A percentile compares a stretch with the other conserved stretches of the same genome.
Evolutionary conservation across 75 land plant species (phyloP).

Genomic region (Larix kaempferi): DNA sequence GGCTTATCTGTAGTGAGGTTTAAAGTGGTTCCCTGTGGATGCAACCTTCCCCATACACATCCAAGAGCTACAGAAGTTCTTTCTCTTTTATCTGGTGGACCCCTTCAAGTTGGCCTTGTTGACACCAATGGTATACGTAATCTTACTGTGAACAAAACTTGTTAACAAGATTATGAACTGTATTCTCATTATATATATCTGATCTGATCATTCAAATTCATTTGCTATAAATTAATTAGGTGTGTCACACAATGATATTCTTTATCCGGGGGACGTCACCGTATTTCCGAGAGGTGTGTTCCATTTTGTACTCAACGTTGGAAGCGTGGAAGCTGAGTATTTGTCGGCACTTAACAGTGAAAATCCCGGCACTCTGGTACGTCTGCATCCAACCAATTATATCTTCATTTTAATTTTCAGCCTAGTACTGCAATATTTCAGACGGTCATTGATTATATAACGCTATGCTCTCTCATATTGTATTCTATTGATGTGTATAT

Average conservation of each 20-base stretch:
- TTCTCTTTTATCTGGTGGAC: not conserved
- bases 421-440: too few species aligned
- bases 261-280: slow-evolving; percentile 23
- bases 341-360: slow-evolving; percentile 24
- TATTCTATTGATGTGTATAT: too few species aligned
- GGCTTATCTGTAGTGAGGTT: not conserved
- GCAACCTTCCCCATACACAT: not conserved
- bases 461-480: too few species aligned
- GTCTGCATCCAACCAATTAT: too few species aligned
- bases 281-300: slow-evolving; percentile 25
- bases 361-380: slow-evolving; percentile 21
- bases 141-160: too few species aligned
- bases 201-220: too few species aligned
- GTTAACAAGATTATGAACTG: too few species aligned
- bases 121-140: slow-evolving; percentile 11
- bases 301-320: slow-evolving; percentile 26
- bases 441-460: too few species aligned
- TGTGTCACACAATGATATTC: slow-evolving; percentile 13
- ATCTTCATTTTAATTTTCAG: too few species aligned
- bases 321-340: slow-evolving; percentile 10
- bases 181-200: too few species aligned
- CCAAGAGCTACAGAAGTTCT: slow-evolving; percentile 1
- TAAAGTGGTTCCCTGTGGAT: not conserved
- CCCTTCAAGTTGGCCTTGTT: slow-evolving; percentile 24
- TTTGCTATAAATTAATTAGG: not conserved